phyloP scores from a whole-genome alignment of 1,284 basidiomycete species.

The Leccinum variabile region DNA sequence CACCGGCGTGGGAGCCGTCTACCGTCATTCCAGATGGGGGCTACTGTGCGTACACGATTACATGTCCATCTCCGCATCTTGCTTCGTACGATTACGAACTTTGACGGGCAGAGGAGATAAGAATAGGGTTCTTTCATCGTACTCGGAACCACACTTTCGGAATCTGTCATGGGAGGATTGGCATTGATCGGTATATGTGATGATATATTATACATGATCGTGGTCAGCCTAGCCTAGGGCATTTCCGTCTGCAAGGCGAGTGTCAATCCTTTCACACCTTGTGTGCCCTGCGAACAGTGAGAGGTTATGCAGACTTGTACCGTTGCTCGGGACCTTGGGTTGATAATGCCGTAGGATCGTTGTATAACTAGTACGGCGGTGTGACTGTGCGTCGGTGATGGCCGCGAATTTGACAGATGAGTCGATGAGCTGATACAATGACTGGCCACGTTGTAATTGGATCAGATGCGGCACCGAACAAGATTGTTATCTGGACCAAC shows the following conservation, averaged over 20 bases:
- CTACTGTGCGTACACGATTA: not conserved
- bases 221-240: not conserved
- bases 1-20: constrained; percentile 2
- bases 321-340: not conserved
- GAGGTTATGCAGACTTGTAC: not conserved
- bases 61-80: not conserved
- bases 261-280: not conserved
- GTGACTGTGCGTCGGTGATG: not conserved
- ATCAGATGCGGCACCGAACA: not conserved
- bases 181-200: not conserved
- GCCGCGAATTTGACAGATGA: not conserved
- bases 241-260: not conserved
- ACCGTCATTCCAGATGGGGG: not conserved
- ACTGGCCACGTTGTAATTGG: not conserved
- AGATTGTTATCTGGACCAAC: not conserved
- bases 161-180: too few relatives aligned
- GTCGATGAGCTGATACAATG: too few relatives aligned
- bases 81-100: not conserved
- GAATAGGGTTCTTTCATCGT: not conserved
- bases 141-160: constrained; percentile 14
- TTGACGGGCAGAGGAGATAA: constrained; percentile 18
- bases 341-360: not conserved
- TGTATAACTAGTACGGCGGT: not conserved
- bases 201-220: not conserved
- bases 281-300: not conserved